These are phyloP conservation scores for Mycotypha africana DNA, from an alignment of 371 early-diverging fungal species.

Conservation along the genomic window DNA sequence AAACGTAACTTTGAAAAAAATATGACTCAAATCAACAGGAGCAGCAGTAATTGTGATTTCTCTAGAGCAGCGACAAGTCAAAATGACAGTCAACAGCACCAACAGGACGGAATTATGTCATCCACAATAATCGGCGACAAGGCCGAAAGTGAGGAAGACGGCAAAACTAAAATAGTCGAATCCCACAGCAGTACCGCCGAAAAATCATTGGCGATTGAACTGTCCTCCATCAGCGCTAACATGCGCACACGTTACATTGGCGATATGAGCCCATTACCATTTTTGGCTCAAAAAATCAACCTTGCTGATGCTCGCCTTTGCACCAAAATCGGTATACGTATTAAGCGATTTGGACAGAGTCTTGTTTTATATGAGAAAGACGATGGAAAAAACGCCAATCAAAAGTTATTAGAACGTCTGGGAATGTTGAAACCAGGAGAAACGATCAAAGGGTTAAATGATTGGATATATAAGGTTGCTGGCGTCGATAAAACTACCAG, in stretches of 20 bases:
- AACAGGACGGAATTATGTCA: no score
- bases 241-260: constrained; percentile 31
- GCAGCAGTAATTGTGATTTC: no score
- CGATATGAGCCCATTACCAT: constrained; percentile 34
- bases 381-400: constrained; percentile 10
- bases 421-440: constrained; percentile 34
- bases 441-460: constrained; percentile 30
- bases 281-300: constrained; percentile 35
- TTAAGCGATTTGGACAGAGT: constrained; percentile 34
- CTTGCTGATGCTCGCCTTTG: constrained; percentile 28
- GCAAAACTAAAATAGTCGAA: background rate
- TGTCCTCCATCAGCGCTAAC: constrained; percentile 17
- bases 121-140: background rate
- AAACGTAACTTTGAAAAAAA: no score
- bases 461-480: constrained; percentile 36
- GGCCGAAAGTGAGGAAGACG: background rate
- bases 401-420: constrained; percentile 14
- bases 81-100: no score
- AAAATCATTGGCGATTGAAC: constrained; percentile 5
- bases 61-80: no score
- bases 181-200: constrained; percentile 1
- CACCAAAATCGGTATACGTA: constrained; percentile 20
- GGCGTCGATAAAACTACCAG: constrained; percentile 37
- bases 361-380: constrained; percentile 24
- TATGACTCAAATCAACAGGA: no score